Conservation (phyloP, 2,329 filamentous ascomycete genomes). For the Verticillium tricorpus region DNA sequence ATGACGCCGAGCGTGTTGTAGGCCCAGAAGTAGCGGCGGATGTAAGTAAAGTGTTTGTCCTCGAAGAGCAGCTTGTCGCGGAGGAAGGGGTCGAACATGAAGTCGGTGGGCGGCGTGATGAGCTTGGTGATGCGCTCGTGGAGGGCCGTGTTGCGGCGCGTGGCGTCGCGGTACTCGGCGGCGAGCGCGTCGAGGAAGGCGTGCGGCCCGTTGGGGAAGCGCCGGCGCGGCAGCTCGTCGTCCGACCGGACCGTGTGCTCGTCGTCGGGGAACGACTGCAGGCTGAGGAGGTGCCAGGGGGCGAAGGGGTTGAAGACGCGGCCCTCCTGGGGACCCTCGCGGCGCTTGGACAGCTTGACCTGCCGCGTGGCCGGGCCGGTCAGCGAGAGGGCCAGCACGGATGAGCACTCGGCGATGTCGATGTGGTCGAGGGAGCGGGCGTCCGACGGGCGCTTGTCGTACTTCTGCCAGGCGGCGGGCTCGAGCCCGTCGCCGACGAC, state of each 20-base stretch:
- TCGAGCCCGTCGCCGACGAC: conserved; percentile 50
- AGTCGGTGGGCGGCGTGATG: conserved; percentile 53
- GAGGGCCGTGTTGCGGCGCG: conserved; percentile 52
- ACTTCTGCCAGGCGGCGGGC: conserved; percentile 56
- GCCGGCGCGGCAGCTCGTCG: conserved; percentile 41
- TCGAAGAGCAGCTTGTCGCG: conserved; percentile 58
- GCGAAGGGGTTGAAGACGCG: conserved; percentile 54
- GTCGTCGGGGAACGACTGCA: conserved; percentile 58
- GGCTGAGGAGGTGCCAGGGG: conserved; percentile 55
- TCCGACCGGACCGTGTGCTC: conserved; percentile 51
- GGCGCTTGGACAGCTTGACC: conserved; percentile 43
- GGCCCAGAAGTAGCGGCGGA: conserved; percentile 58
- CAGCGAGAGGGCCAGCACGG: conserved; percentile 54
- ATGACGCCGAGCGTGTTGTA: conserved; percentile 57
- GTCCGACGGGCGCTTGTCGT: conserved; percentile 40
- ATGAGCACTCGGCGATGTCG: conserved; percentile 54
- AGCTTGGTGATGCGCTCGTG: conserved; percentile 53
- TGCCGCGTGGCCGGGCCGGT: conserved; percentile 45
- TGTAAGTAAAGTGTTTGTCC: conserved; percentile 56
- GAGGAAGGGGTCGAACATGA: conserved; percentile 53
- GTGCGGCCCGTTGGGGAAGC: conserved; percentile 56
- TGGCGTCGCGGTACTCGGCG: conserved; percentile 56
- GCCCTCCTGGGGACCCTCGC: conserved; percentile 41
- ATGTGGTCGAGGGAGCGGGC: conserved; percentile 43
- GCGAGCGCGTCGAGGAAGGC: conserved; percentile 56